Percentiles rank a stretch among this genome's conserved stretches.
These are phyloP conservation scores for Durio zibethinus DNA, from an alignment of 345 rosid species.

Conservation along the genomic window DNA sequence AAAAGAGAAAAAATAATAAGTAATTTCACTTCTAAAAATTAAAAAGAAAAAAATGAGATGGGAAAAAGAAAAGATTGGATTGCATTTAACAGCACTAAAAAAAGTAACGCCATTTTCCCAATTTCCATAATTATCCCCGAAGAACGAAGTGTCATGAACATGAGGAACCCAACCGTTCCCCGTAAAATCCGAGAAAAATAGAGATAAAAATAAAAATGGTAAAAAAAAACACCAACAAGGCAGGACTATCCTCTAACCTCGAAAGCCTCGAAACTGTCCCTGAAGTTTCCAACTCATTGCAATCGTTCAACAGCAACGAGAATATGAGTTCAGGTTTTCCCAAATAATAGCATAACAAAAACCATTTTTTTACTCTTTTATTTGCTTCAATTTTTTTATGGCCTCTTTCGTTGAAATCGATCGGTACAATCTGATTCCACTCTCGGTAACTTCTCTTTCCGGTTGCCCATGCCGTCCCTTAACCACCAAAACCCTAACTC, in stretches of 20 bases:
- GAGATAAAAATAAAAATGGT: not conserved
- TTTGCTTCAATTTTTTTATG: constrained; percentile 7
- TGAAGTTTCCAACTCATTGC: too few species aligned
- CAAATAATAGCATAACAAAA: not conserved
- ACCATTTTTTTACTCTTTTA: not conserved
- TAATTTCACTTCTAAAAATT: too few species aligned
- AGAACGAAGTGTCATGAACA: not conserved
- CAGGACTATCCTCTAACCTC: not conserved
- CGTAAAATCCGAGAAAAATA: not conserved
- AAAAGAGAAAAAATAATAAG: too few species aligned
- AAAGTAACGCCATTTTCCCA: not conserved
- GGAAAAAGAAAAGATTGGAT: too few species aligned
- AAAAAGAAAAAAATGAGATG: too few species aligned
- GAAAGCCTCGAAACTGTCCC: too few species aligned
- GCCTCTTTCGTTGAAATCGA: constrained; percentile 9
- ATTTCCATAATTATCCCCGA: not conserved
- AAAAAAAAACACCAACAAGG: not conserved
- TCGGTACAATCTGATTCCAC: constrained; percentile 31
- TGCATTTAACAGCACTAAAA: too few species aligned
- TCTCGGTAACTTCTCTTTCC: constrained; percentile 32
- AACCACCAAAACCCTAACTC: constrained; percentile 35
- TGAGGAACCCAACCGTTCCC: not conserved
- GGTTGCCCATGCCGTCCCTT: constrained; percentile 43
- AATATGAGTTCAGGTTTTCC: not conserved
- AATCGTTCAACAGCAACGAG: not conserved